Conservation (phyloP, 2,329 filamentous ascomycete genomes). For the Verticillium dahliae region DNA sequence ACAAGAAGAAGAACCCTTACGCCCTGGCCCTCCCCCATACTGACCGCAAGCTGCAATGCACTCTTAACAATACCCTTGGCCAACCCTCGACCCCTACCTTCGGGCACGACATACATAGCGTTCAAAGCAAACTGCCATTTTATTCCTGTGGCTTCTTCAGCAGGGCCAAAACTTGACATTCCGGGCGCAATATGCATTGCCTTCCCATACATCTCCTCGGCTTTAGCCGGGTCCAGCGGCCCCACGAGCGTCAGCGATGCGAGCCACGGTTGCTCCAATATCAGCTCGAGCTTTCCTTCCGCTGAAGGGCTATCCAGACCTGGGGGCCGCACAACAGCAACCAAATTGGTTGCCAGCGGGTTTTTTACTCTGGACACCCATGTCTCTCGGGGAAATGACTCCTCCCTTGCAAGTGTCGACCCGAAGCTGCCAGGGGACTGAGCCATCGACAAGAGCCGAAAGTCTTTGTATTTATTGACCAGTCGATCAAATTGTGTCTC, state of each 20-base stretch:
- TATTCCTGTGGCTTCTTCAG: background rate
- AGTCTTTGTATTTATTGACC: slow-evolving; percentile 2
- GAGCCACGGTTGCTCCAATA: background rate
- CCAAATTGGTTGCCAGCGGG: slow-evolving; percentile 4
- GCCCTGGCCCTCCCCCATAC: background rate
- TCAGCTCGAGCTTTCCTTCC: background rate
- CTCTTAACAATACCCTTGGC: background rate
- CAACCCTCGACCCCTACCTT: background rate
- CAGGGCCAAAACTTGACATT: background rate
- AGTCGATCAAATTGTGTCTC: background rate
- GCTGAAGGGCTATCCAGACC: background rate
- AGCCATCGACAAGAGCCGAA: slow-evolving; percentile 6
- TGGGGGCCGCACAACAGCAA: background rate
- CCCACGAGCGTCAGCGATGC: slow-evolving; percentile 3
- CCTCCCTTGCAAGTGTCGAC: slow-evolving; percentile 6
- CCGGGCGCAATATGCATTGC: background rate
- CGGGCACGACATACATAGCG: slow-evolving; percentile 7
- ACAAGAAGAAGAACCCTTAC: slow-evolving; percentile 2
- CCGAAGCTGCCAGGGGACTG: slow-evolving; percentile 6
- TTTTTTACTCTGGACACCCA: slow-evolving; percentile 3
- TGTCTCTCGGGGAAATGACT: background rate
- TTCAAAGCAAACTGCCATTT: slow-evolving; percentile 1
- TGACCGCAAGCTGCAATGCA: background rate
- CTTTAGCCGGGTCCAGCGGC: slow-evolving; percentile 1
- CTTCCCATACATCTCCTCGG: background rate